A percentile compares a stretch with the other conserved stretches of the same genome.
Conservation (phyloP, 2,329 filamentous ascomycete species). For the Trichoderma sp. region DNA sequence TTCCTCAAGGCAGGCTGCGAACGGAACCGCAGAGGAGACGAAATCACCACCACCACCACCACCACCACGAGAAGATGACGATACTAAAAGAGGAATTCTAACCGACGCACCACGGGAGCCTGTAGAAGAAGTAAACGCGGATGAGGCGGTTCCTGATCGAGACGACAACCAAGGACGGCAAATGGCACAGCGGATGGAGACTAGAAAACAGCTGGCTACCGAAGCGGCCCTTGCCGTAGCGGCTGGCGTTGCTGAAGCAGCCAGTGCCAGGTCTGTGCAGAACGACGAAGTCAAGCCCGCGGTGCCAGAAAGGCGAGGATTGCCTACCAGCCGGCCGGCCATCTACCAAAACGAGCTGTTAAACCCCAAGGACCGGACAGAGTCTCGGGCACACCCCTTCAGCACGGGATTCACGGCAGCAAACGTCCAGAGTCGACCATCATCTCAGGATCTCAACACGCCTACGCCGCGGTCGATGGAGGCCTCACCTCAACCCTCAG, state of each 20-base stretch:
- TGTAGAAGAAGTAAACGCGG: not conserved
- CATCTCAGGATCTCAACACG: slow-evolving; percentile 31
- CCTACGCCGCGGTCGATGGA: slow-evolving; percentile 29
- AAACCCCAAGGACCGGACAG: slow-evolving; percentile 28
- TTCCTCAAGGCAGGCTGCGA: not conserved
- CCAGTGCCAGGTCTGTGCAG: not conserved
- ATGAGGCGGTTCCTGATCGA: not conserved
- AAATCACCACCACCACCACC: not conserved
- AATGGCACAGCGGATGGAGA: not conserved
- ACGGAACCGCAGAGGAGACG: not conserved
- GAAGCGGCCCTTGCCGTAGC: slow-evolving; percentile 12
- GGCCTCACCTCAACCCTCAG: slow-evolving; percentile 28
- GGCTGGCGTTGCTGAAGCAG: not conserved
- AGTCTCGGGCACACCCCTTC: slow-evolving; percentile 5
- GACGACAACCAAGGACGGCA: not conserved
- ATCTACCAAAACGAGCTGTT: slow-evolving; percentile 27
- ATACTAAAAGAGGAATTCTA: not conserved
- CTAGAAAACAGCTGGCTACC: not conserved
- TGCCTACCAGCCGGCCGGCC: slow-evolving; percentile 19
- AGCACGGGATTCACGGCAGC: slow-evolving; percentile 33
- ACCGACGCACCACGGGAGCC: not conserved
- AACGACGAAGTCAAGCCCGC: not conserved
- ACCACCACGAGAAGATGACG: not conserved
- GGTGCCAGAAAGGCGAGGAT: not conserved
- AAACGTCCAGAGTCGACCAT: slow-evolving; percentile 29